A percentile compares a stretch with the other conserved stretches of the same genome.
phyloP scores from a whole-genome alignment of 2,329 filamentous ascomycete genomes.

The Phialophora macrospora region DNA sequence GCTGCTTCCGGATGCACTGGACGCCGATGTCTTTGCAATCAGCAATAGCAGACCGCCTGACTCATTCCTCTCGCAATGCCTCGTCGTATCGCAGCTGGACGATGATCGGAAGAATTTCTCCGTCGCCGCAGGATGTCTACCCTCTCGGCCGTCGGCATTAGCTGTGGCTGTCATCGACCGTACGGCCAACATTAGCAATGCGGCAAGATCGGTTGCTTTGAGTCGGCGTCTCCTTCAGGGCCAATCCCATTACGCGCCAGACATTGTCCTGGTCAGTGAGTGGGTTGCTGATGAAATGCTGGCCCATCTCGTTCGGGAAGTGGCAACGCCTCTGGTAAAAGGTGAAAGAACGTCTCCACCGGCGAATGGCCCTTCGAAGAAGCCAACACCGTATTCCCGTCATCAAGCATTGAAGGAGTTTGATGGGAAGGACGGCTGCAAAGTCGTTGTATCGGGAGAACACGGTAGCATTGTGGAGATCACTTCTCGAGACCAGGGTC shows the following conservation, averaged over 20 bases:
- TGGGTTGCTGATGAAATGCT: constrained; percentile 49
- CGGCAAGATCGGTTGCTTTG: constrained; percentile 59
- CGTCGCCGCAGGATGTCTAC: constrained; percentile 40
- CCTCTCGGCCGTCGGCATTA: constrained; percentile 44
- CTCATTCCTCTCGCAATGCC: constrained; percentile 38
- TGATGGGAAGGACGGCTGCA: constrained; percentile 17
- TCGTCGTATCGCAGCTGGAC: constrained; percentile 44
- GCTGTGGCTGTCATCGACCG: constrained; percentile 65
- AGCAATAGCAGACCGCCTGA: constrained; percentile 44
- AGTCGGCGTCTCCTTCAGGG: constrained; percentile 63
- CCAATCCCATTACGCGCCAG: constrained; percentile 64
- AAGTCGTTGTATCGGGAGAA: constrained; percentile 41
- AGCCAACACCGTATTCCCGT: neutral
- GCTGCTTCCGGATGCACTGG: constrained; percentile 50
- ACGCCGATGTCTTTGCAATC: constrained; percentile 56
- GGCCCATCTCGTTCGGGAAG: constrained; percentile 17
- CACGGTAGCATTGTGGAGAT: constrained; percentile 43
- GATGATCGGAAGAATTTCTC: neutral
- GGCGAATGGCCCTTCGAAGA: constrained; percentile 6
- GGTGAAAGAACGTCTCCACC: neutral
- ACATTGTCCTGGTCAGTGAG: constrained; percentile 68
- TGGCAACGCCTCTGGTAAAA: constrained; percentile 7
- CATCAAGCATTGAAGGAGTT: constrained; percentile 6
- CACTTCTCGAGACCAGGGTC: constrained; percentile 31
- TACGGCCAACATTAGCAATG: constrained; percentile 59